These are phyloP conservation scores for Ogataea trehalophila DNA, from an alignment of 805 yeast species.

Conservation along the genomic window DNA sequence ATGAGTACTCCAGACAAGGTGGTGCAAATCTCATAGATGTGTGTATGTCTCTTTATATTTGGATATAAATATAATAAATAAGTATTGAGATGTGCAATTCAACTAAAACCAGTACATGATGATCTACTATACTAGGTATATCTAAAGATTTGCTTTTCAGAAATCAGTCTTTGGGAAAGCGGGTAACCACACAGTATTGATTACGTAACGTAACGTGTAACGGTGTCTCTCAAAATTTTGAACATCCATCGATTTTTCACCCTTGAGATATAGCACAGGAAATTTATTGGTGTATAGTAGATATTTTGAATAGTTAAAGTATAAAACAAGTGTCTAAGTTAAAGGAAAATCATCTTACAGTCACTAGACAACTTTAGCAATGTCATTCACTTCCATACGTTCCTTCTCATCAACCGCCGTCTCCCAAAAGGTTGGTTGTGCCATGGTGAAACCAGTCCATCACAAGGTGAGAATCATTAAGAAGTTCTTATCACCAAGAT, in stretches of 20 bases:
- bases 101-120: no score
- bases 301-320: neutral
- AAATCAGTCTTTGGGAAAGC: no score
- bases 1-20: conserved; percentile 20
- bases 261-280: no score
- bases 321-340: neutral
- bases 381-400: conserved; percentile 15
- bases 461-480: conserved; percentile 78
- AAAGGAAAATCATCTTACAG: neutral
- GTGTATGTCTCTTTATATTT: neutral
- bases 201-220: no score
- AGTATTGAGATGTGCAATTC: no score
- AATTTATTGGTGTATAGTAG: no score
- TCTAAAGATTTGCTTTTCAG: no score
- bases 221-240: no score
- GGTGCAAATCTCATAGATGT: conserved; percentile 26
- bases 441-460: conserved; percentile 87
- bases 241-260: no score
- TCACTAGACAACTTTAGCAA: neutral
- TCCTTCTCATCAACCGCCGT: conserved; percentile 31
- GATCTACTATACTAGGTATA: no score
- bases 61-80: no score
- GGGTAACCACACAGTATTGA: no score
- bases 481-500: conserved; percentile 66
- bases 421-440: conserved; percentile 49